A percentile compares a stretch with the other conserved stretches of the same genome.
Conservation (phyloP, 1,139 yeast genomes). For the Yamadazyma trypodendri region DNA sequence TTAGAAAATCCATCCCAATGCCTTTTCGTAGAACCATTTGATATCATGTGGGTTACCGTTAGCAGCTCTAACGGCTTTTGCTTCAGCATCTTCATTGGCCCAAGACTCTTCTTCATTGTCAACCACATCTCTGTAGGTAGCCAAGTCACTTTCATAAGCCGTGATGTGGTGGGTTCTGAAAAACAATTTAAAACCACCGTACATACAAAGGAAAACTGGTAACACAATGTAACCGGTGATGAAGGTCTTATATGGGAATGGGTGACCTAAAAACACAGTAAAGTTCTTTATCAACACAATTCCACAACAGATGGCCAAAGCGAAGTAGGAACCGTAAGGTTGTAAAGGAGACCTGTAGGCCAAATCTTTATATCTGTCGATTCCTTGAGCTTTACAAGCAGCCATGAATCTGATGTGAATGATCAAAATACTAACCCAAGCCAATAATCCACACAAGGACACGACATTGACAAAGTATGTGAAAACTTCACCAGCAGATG, state of each 20-base stretch:
- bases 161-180: conserved; percentile 51
- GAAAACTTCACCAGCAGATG: conserved; percentile 55
- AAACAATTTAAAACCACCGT: conserved; percentile 57
- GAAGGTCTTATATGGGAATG: conserved; percentile 52
- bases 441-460: conserved; percentile 67
- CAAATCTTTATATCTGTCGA: conserved; percentile 35
- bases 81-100: conserved; percentile 44
- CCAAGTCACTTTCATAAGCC: conserved; percentile 62
- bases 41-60: conserved; percentile 41
- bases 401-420: conserved; percentile 63
- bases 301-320: conserved; percentile 52
- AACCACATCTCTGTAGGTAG: conserved; percentile 61
- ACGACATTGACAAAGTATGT: conserved; percentile 71
- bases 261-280: conserved; percentile 63
- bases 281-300: conserved; percentile 71
- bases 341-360: conserved; percentile 65
- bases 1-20: conserved; percentile 38
- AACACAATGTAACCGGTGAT: conserved; percentile 79
- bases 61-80: conserved; percentile 46
- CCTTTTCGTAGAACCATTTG: conserved; percentile 56
- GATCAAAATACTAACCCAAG: conserved; percentile 65
- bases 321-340: conserved; percentile 62
- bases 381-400: conserved; percentile 68
- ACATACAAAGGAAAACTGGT: conserved; percentile 59
- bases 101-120: conserved; percentile 67